Base-by-base conservation (phyloP, 208 protist species). In the Wallacemonas collosoma region DNA sequence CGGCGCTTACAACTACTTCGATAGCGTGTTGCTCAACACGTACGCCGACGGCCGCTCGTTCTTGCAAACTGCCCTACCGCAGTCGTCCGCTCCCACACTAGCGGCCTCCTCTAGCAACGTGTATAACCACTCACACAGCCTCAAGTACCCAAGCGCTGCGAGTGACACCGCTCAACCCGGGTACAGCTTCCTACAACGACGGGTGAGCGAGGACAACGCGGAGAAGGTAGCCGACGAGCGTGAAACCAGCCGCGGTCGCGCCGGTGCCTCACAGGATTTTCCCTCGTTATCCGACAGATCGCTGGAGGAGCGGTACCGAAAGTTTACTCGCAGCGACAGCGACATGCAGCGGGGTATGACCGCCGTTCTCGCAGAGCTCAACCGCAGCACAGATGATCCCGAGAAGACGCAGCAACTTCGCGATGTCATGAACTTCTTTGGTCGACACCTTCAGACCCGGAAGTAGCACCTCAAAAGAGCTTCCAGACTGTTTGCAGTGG, bases 391-490 rank as follows among this genome's bases (percentile, higher is more conserved):
- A 36, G 80, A 90, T 47, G 79, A 95, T 67, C 65, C 80, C 0
- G 74, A 66, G 63, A 71, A 77, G 14, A 87, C 86, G 1, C 67
- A 79, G 39, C 80, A 93, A 68, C 75, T 95, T 54, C 84, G 90
- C n/a, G 51, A 82, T 65, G 60, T 95, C 51, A 79, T 95, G n/a
- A 76, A 81, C 44, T 93, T 87, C 74, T 95, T 93, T 73, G 77
- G 68, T n/a, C 72, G 77, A 9, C 60, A 65, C 3, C 38, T 38
- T 12, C 60, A 65, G 12, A 26, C 47, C 7, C 60, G 50, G 43
- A 68, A 75, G n/a, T 50, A 68, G 15, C 38, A n/a, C 26, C 26
- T 26, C 26, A 26, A 26, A 26, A 26, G 26, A 26, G 26, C 26
- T 26, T 26, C 26, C 26, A 26, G 26, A 26, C 26, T 26, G 26